Base-by-base conservation (phyloP, 352 stramenopile genomes). In the Albugo candida region DNA sequence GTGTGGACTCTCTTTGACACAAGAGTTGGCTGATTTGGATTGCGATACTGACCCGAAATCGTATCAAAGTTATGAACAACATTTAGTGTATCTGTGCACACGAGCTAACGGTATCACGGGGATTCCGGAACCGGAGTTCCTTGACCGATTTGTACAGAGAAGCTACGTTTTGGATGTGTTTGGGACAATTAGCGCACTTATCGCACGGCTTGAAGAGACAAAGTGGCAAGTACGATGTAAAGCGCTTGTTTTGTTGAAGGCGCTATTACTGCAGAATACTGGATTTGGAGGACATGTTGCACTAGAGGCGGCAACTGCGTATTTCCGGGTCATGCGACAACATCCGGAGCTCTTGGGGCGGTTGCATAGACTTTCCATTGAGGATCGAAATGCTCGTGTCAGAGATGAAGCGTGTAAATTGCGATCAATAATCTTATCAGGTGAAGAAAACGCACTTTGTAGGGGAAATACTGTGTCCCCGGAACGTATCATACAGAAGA, bases 161-260 rank as follows among this genome's bases (percentile, higher is more conserved):
- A 60, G 63, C 13, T 44, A 52, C 6, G 43, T 54, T n/a, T 61
- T 81, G 19, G 58, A 75, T 10, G 49, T 61, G 2, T 21, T 45
- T 0, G 51, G 53, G 2, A 43, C 81, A 24, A 42, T 51, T 0
- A 41, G 61, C 10, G 70, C 67, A 1, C 64, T 78, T 17, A 38
- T 31, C 36, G n/a, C 18, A 11, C 58, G 67, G 2, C 49, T 83
- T n/a, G 56, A 73, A 24, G 56, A 73, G n/a, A 52, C 41, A 11
- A 57, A 55, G 36, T 83, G 67, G 67, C 70, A 81, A 43, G 54
- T 72, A 27, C 67, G 64, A 18, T 65, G 64, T 12, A 81, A 77
- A 51, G 49, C 56, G 17, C 51, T 83, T 24, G 56, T 75, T 42
- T 48, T 83, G 13, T 59, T 83, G 55, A 56, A 76, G 36, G 52